Evolutionary conservation across 331 rosid genomes (phyloP), one percentile per base, ranked within the genome.

Genomic region (Dryas integrifolia): DNA sequence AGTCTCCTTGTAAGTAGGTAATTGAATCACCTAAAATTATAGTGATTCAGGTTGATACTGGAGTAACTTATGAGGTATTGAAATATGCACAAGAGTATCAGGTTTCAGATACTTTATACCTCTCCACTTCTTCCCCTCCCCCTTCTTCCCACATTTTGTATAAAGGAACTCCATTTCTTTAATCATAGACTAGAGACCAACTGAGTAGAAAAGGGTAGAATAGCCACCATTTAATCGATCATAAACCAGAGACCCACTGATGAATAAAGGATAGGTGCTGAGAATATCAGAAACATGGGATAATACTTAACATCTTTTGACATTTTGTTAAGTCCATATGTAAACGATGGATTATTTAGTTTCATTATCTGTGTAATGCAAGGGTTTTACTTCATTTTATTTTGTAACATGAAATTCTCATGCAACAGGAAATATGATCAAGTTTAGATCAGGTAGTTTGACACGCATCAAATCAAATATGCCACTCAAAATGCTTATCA

Each of bases 381-480:
- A 65, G 65, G 5, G 15, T 61, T 50, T 58, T 74, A n/a, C 49
- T 4, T 7, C 64, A 65, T 65, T 24, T 58, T 74, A 63, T 52
- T 73, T 21, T 14, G 60, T 69, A 65, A 64, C 76, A 75, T 9
- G 13, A 79, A 76, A 62, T 46, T 73, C 73, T 52, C 16, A 26
- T 73, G 75, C 56, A 79, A 85, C 93, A 95, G 99, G 99, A 38
- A 89, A 92, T 85, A 74, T 95, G 85, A 95, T 95, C 81, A 84
- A 92, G 84, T 95, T 95, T 89, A 87, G 65, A 67, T 89, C 99
- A 16, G 99, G 97, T 67, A 77, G 53, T 78, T 68, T 88, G 75
- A 84, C 86, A 1, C 92, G 63, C 51, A 73, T 92, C 58, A 88
- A 87, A 85, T 56, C 92, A 16, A 88, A 75, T 46, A 39, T 81